A percentile compares a stretch with the other conserved stretches of the same genome.
These are phyloP conservation scores for Erodium moschatum DNA, from an alignment of 441 rosid genomes.

Conservation along the genomic window DNA sequence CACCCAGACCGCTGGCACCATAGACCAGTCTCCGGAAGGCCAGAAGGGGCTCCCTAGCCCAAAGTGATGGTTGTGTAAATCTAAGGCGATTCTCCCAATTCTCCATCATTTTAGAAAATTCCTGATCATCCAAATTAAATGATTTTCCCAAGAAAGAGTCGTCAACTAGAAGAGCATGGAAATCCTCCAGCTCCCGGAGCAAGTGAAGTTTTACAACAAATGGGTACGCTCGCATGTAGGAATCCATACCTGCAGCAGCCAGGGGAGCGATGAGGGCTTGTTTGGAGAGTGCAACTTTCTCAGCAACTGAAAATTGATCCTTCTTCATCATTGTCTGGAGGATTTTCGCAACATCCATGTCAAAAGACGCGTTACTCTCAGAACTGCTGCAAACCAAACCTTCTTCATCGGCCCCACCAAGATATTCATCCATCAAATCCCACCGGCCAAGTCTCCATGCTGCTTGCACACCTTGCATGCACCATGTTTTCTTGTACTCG, in stretches of 20 bases:
- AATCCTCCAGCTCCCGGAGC: constrained; percentile 81
- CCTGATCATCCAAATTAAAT: constrained; percentile 46
- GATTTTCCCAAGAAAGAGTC: constrained; percentile 85
- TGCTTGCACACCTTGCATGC: constrained; percentile 99
- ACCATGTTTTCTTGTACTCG: constrained; percentile 92
- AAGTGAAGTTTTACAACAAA: constrained; percentile 89
- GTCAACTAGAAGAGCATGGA: constrained; percentile 55
- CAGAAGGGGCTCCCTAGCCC: constrained; percentile 97
- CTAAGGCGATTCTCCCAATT: constrained; percentile 91
- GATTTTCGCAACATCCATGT: constrained; percentile 95
- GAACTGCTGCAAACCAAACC: constrained; percentile 85
- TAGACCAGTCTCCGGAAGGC: constrained; percentile 87
- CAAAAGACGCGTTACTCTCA: constrained; percentile 94
- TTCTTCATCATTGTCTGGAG: constrained; percentile 90
- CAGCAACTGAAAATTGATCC: constrained; percentile 72
- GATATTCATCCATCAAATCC: constrained; percentile 98
- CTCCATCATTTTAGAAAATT: constrained; percentile 56
- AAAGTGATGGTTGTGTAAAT: constrained; percentile 80
- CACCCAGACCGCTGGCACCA: constrained; percentile 73
- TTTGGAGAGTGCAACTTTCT: constrained; percentile 77
- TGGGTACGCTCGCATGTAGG: constrained; percentile 88
- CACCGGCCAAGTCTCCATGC: constrained; percentile 99
- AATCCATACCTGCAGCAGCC: constrained; percentile 99
- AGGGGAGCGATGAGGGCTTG: constrained; percentile 96
- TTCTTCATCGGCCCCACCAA: constrained; percentile 76